A percentile compares a stretch with the other conserved stretches of the same genome.
Evolutionary conservation across 345 rosid species (phyloP).

Genomic region (Adansonia digitata): DNA sequence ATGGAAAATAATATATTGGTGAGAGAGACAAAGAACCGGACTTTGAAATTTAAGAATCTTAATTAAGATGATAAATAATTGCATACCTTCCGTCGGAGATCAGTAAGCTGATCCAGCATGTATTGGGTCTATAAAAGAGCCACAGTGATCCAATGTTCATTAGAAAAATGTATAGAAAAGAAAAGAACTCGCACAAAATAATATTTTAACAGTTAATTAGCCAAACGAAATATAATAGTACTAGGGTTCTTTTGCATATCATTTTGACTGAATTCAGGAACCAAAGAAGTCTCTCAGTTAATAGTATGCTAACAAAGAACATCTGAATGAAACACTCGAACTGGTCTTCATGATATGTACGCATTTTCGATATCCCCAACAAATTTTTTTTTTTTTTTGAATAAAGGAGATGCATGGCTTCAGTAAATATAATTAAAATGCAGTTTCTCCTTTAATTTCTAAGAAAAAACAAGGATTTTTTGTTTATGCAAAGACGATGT

Average conservation of each 20-base stretch:
- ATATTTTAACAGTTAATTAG: no score
- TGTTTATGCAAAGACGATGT: background rate
- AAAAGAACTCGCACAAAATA: background rate
- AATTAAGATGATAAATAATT: background rate
- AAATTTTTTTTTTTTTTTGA: no score
- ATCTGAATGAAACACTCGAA: background rate
- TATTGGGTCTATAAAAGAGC: conserved; percentile 58
- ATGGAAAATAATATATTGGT: background rate
- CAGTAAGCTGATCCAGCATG: conserved; percentile 92
- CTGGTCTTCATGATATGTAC: background rate
- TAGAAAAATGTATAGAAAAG: background rate
- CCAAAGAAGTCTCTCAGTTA: background rate
- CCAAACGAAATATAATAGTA: no score
- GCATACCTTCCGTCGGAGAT: conserved; percentile 78
- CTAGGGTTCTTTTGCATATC: background rate
- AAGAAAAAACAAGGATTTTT: background rate
- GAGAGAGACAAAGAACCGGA: background rate
- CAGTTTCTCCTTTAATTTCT: background rate
- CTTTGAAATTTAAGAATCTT: background rate
- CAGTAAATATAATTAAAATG: background rate
- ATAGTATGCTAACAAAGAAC: background rate
- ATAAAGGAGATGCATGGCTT: background rate
- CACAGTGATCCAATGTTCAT: background rate
- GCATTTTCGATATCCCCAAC: no score
- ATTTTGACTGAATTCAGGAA: background rate